Evolutionary conservation across 345 rosid species (phyloP), one percentile per base, ranked within the genome.

Genomic region (Arabis alpina): DNA sequence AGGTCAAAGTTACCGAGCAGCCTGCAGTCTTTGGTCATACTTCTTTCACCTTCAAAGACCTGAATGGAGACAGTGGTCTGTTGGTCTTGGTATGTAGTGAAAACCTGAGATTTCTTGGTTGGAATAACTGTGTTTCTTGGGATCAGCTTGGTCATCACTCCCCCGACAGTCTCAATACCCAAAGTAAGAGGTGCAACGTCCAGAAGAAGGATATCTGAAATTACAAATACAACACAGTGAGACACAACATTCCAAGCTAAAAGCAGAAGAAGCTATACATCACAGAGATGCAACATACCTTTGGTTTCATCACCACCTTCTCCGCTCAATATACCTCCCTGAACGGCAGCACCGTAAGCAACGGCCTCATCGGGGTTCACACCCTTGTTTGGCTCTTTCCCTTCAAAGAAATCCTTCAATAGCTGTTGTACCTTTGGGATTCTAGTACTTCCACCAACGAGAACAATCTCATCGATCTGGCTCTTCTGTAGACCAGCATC

Each of bases 301-400:
- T 94, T 94, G 80, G 99, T 94, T 68, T 94, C 98, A 53, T 94
- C 98, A 79, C 99, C 99, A 66, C 98, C 99, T 84, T 94, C 99
- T 71, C 98, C 99, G 15, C 99, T 89, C 83, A 94, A 82, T 57
- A 94, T 94, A 70, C 97, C 93, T 24, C 99, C 99, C 83, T 94
- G 99, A 3, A 94, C 98, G 1, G 99, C 99, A 65, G 99, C 99
- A 86, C 99, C 99, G 58, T 65, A 89, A 58, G 99, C 99, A 70
- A 94, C 99, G 3, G 99, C 99, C 81, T 94, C 99, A 50, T 94
- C 99, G 0, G 99, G 98, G 86, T 94, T 94, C 74, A 94, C 99
- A 77, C 99, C 99, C 86, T 94, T 94, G 85, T 87, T 94, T 1
- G 99, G 99, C 84, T 94, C 99, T 77, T 94, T 94, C 1, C 99